Base-by-base conservation (phyloP, 495 filamentous ascomycete genomes). In the Talaromyces borbonicus region DNA sequence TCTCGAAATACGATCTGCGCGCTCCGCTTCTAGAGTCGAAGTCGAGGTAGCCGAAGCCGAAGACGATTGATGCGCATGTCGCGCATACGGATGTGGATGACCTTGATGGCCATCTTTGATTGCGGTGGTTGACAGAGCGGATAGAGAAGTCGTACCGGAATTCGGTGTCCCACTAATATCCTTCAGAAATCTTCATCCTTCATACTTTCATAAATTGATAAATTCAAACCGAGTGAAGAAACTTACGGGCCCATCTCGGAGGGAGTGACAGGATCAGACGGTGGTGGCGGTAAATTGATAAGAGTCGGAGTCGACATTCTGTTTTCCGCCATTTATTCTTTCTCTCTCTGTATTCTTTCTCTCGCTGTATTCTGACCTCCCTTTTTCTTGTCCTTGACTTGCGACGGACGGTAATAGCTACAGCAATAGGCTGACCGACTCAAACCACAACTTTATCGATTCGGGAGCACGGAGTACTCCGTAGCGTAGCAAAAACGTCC, bases 21-120 rank as follows among this genome's bases (percentile, higher is more conserved):
- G 87, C 62, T 95, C 89, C 44, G 87, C 87, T 50, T 92, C 88
- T 20, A 89, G 77, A 47, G 80, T 84, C 41, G 74, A 84, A 30
- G 74, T 73, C 5, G 81, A 84, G 5, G 73, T 67, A 19, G 68
- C 72, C 14, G 72, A 69, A 12, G 66, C 52, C 18, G 70, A 67
- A 8, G 71, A 71, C n/a, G 63, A 60, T 9, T 68, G 62, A 42
- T 72, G 70, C 1, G 65, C 57, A 57, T 85, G 81, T 47, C 78
- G 79, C 40, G 68, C 66, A 43, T 75, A 74, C 49, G 69, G 62
- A 39, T 67, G 63, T 11, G 63, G 66, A 48, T 85, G 77, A 56
- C 89, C 89, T 48, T 84, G 83, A 52, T 93, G 87, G 48, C 89
- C 89, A 54, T 95, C 89, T 65, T 93, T 95, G 69, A 92, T 92